Base-by-base conservation (phyloP, 257 asterid genomes). In the Nicotiana otophora region DNA sequence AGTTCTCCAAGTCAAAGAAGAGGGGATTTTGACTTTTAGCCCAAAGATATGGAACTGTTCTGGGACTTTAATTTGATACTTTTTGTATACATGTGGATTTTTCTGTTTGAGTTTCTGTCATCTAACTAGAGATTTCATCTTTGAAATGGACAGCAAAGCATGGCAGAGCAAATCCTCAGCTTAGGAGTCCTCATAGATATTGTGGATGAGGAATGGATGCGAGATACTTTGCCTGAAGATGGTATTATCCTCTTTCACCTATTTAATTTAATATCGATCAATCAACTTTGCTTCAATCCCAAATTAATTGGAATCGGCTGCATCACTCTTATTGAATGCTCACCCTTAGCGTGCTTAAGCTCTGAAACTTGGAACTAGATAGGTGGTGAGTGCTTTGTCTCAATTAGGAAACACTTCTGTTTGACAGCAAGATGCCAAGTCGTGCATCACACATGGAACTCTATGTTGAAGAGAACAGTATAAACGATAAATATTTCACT, bases 131-230 rank as follows among this genome's bases (percentile, higher is more conserved):
- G 20, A 72, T 72, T 48, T 46, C 5, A 39, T 69, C 78, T 69
- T 69, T 69, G 31, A 39, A 69, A 39, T 20, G 58, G 77, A 36
- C 9, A 36, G 42, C 42, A 36, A 36, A 36, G 42, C 42, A 93
- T 93, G 97, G 94, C 95, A 74, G 97, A 93, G 19, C 77, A 55
- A 55, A 74, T 51, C 23, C 58, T 88, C 80, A 90, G 92, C 89
- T 66, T 91, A 91, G 96, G 93, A 36, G 72, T 87, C 46, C 92
- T 94, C 20, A 86, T 92, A 39, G 98, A 92, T 72, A 85, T 94
- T 23, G 97, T 92, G 67, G 97, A 93, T 83, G 98, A 92, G 81
- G 98, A 93, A 83, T 94, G 98, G 97, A 91, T 91, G 96, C 90
- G 89, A 86, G 98, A 92, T 76, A 92, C 93, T 54, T 91, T 92